Conservation (phyloP, 768 basidiomycete genomes). For the Mycena capillaripes region DNA sequence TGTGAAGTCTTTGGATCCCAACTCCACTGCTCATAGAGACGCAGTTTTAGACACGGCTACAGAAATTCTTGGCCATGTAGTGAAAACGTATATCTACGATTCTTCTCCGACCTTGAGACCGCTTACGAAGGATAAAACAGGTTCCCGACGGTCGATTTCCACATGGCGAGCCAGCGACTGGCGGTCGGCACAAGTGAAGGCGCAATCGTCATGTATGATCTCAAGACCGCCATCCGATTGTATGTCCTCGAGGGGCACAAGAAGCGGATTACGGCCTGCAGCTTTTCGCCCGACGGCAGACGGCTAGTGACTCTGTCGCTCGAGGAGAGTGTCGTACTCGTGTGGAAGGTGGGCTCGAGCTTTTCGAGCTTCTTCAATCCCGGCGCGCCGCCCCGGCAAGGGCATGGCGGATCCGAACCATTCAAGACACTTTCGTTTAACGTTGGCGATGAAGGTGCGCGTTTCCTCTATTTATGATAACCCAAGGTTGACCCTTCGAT, state of each 20-base stretch:
- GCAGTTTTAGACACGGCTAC: conserved; percentile 93
- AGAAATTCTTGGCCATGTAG: conserved; percentile 95
- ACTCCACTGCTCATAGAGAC: conserved; percentile 79
- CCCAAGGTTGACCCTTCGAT: not conserved
- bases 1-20: conserved; percentile 96
- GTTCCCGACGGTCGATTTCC: conserved; percentile 95
- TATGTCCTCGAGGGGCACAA: conserved; percentile 96
- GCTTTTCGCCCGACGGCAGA: conserved; percentile 94
- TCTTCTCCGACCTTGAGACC: not conserved
- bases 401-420: conserved; percentile 83
- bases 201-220: conserved; percentile 94
- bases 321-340: conserved; percentile 85
- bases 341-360: conserved; percentile 97
- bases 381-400: conserved; percentile 93
- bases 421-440: conserved; percentile 92
- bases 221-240: conserved; percentile 94
- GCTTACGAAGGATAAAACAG: conserved; percentile 52
- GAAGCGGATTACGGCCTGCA: conserved; percentile 84
- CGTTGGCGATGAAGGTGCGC: conserved; percentile 85
- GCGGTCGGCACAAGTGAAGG: conserved; percentile 96
- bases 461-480: not conserved
- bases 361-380: conserved; percentile 92
- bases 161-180: conserved; percentile 87
- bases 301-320: conserved; percentile 90
- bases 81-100: conserved; percentile 78